A percentile compares a stretch with the other conserved stretches of the same genome.
These are phyloP conservation scores for Yamadazyma dendronema DNA, from an alignment of 1,139 yeast species.

Conservation along the genomic window DNA sequence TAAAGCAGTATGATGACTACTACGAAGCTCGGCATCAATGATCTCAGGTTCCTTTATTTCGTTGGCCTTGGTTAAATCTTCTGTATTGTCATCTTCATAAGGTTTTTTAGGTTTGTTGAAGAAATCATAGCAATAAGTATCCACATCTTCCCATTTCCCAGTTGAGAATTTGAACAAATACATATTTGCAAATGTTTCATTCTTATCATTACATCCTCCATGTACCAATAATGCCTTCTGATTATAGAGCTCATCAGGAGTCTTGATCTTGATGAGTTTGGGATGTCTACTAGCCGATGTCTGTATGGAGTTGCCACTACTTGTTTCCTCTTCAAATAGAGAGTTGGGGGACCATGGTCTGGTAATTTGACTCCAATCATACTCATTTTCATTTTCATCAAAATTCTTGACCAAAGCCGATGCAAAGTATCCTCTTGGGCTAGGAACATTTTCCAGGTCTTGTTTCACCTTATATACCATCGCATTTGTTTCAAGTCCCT, in stretches of 20 bases:
- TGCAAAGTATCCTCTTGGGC: conserved; percentile 45
- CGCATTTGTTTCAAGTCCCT: conserved; percentile 11
- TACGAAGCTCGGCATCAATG: conserved; percentile 42
- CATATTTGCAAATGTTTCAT: conserved; percentile 33
- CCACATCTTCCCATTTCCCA: conserved; percentile 34
- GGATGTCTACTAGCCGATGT: conserved; percentile 15
- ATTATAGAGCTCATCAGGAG: conserved; percentile 23
- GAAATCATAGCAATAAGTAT: conserved; percentile 39
- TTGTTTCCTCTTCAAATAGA: conserved; percentile 15
- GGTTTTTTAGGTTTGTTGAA: conserved; percentile 27
- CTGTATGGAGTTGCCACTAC: conserved; percentile 20
- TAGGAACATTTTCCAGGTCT: conserved; percentile 20
- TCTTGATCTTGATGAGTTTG: conserved; percentile 6
- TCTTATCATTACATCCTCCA: conserved; percentile 40
- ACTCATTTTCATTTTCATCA: conserved; percentile 21
- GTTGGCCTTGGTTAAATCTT: conserved; percentile 21
- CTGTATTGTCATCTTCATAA: conserved; percentile 28
- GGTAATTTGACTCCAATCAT: conserved; percentile 16
- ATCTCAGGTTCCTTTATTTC: conserved; percentile 28
- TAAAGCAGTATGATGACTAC: conserved; percentile 44
- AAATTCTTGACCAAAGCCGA: conserved; percentile 27
- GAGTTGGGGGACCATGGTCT: conserved; percentile 15
- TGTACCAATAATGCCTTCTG: conserved; percentile 37
- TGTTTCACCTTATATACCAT: conserved; percentile 9
- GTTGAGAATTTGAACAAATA: conserved; percentile 33